Evolutionary conservation across 352 stramenopile species (phyloP), one percentile per base, ranked within the genome.

Genomic region (Globisporangium megalacanthum): DNA sequence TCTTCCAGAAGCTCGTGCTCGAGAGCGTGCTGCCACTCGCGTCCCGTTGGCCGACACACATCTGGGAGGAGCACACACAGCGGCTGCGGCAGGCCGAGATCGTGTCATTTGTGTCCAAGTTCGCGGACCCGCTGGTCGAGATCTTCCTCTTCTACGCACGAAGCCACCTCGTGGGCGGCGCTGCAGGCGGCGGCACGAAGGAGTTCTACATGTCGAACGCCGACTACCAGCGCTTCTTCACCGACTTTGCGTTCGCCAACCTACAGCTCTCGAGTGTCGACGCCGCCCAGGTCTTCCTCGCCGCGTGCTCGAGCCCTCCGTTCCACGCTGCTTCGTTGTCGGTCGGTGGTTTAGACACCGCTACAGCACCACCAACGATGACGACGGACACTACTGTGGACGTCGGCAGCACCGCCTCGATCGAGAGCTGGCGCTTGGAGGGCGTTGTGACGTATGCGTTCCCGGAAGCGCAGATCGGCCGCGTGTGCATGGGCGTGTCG

Each of bases 71-170:
- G 14, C 73, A 87, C 47, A 89, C 77, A 0, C 63, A 77, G 19
- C 61, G 64, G 8, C 52, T 92, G 8, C 69, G 71, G 13, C 61
- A 71, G 36, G 60, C 64, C 36, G 77, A 89, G 47, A 69, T 89
- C 49, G 71, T 83, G 39, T 60, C 59, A 9, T 88, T 89, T 48
- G 64, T 86, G 8, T 80, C 72, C 20, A 89, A 84, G 47, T 89
- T 89, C 57, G 57, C 86, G 5, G 73, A 88, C 25, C 62, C 75
- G 6, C 67, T 92, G 52, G 52, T 86, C 7, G 75, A 87, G 20
- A 89, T 92, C 58, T 92, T 82, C 60, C 73, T 85, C 66, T 89
- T 92, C 57, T 92, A 92, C 58, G 79, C 77, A 5, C 83, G 83
- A 22, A 83, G 66, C 50, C 70, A 85, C 52, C 46, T 72, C 49